Evolutionary conservation across 495 filamentous ascomycete genomes (phyloP).

Genomic region (Cercophora samala): DNA sequence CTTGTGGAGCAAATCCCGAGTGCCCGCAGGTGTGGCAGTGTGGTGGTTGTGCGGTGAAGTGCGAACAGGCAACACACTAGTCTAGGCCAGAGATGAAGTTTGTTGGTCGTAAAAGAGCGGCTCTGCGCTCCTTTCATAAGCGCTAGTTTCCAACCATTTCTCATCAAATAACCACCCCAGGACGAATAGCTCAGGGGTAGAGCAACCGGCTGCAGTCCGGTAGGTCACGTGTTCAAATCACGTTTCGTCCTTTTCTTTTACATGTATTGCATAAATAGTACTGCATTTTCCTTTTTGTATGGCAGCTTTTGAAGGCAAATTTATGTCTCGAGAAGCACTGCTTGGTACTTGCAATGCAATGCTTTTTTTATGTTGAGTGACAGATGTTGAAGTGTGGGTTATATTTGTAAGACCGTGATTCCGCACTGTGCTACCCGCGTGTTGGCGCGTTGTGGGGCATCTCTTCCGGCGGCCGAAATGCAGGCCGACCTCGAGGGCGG

Average conservation of each 20-base stretch:
- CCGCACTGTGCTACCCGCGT: not conserved
- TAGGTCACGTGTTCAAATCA: conserved; percentile 31
- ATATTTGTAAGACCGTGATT: not conserved
- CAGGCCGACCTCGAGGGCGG: not conserved
- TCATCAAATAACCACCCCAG: not conserved
- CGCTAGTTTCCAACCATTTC: not conserved
- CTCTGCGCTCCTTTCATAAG: not conserved
- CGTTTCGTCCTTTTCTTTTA: conserved; percentile 26
- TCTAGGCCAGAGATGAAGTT: too few relatives aligned
- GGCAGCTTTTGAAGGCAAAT: too few relatives aligned
- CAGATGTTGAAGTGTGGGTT: not conserved
- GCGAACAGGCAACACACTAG: too few relatives aligned
- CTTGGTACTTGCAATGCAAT: too few relatives aligned
- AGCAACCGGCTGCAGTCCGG: conserved; percentile 30
- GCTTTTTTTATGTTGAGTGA: not conserved
- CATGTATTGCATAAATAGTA: too few relatives aligned
- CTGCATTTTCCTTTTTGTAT: not conserved
- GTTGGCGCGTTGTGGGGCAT: not conserved
- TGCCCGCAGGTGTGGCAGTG: too few relatives aligned
- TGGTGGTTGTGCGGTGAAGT: too few relatives aligned
- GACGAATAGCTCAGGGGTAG: conserved; percentile 30
- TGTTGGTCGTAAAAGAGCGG: too few relatives aligned
- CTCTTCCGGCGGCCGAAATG: not conserved
- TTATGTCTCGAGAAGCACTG: too few relatives aligned
- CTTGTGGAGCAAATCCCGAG: too few relatives aligned